Evolutionary conservation across 2,329 filamentous ascomycete genomes (phyloP).

Genomic region (Paecilomyces dactylethromorphus): DNA sequence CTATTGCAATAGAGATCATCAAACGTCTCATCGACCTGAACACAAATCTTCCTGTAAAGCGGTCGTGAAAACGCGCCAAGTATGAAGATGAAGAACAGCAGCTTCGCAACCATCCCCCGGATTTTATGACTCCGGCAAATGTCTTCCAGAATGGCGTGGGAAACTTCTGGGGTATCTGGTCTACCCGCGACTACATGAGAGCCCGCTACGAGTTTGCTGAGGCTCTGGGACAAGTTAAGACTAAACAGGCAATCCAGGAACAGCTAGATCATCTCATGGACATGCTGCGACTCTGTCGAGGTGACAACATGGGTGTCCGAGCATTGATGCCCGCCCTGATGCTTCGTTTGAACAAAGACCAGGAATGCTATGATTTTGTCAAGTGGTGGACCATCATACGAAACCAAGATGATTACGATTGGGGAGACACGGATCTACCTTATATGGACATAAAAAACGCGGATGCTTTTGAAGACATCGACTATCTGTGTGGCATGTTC

Average conservation of each 20-base stretch:
- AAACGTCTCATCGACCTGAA: slow-evolving; percentile 25
- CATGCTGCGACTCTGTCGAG: slow-evolving; percentile 40
- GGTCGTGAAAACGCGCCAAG: slow-evolving; percentile 24
- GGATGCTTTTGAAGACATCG: slow-evolving; percentile 35
- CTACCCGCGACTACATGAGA: slow-evolving; percentile 42
- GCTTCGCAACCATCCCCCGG: slow-evolving; percentile 26
- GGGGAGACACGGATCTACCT: slow-evolving; percentile 23
- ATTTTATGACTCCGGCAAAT: slow-evolving; percentile 20
- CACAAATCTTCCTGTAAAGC: slow-evolving; percentile 38
- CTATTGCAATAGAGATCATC: slow-evolving; percentile 44
- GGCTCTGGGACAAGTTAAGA: slow-evolving; percentile 26
- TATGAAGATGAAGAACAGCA: slow-evolving; percentile 30
- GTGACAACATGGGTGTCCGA: slow-evolving; percentile 41
- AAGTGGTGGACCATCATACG: slow-evolving; percentile 38
- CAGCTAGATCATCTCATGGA: slow-evolving; percentile 36
- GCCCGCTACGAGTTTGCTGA: slow-evolving; percentile 27
- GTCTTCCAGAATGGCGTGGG: slow-evolving; percentile 35
- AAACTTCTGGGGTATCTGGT: slow-evolving; percentile 36
- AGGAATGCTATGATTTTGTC: slow-evolving; percentile 46
- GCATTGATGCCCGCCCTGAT: slow-evolving; percentile 35
- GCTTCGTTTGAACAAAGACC: slow-evolving; percentile 43
- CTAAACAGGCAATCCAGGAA: slow-evolving; percentile 27
- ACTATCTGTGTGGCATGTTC: slow-evolving; percentile 8
- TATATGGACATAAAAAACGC: slow-evolving; percentile 33
- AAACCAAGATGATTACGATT: slow-evolving; percentile 26